Base-by-base conservation (phyloP, 2,329 filamentous ascomycete species). In the Fusarium citri region DNA sequence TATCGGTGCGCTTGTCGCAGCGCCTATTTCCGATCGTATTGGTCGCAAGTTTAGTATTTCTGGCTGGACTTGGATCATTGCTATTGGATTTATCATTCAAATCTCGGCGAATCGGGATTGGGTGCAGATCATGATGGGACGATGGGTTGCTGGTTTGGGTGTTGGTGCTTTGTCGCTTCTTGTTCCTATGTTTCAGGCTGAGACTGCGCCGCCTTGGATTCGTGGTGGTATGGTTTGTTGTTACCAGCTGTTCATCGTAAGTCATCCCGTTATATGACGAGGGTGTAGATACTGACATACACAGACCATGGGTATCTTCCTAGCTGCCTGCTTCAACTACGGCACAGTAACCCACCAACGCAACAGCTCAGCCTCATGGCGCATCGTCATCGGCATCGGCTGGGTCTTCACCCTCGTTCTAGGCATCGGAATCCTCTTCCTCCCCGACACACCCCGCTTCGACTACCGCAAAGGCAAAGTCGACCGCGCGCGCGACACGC, bases 131-230 rank as follows among this genome's bases (percentile, higher is more conserved):
- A 89, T 89, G 69, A 81, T 90, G 47, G 91, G 91, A 16, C 83
- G 91, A 57, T 86, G 88, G 72, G 83, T 91, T 18, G 87, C 89
- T 16, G 91, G 91, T 54, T 81, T 92, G 3, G 90, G 90, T 16
- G 89, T 93, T 43, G 91, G 91, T 57, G 87, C 86, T 0, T 78
- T 92, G 3, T 89, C 86, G 12, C 85, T 91, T 8, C 79, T 89
- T 15, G 89, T 90, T 0, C 89, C 89, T n/a, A 90, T 93, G 88
- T 93, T 92, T 76, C 89, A 92, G 73, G 87, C 87, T n/a, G 91
- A 93, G 78, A 91, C 86, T 8, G 87, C 88, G 8, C 91, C 91
- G 0, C 84, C 88, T 16, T 88, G 88, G 77, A 87, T 93, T 51
- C 85, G 91, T 69, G 90, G 89, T 58, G 84, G 87, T 7, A 84